These are phyloP conservation scores for Pythium brachiatum DNA, from an alignment of 352 stramenopile genomes.

Conservation along the genomic window DNA sequence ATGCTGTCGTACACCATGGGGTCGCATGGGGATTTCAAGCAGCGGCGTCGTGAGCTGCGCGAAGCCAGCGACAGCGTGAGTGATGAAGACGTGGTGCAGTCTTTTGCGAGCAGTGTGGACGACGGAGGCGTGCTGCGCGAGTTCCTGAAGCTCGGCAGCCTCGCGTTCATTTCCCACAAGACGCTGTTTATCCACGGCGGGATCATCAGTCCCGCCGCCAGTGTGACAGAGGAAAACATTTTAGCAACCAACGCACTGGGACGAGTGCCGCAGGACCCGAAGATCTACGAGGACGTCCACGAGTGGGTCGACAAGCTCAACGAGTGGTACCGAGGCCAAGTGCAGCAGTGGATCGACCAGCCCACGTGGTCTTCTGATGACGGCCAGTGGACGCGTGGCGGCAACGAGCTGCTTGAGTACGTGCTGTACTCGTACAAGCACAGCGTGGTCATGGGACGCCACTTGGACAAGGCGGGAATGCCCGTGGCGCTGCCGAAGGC, in stretches of 20 bases:
- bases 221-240: slow-evolving; percentile 24
- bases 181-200: slow-evolving; percentile 94
- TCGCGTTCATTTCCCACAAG: slow-evolving; percentile 77
- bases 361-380: slow-evolving; percentile 58
- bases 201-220: slow-evolving; percentile 47
- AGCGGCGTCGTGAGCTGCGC: slow-evolving; percentile 76
- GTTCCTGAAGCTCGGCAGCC: slow-evolving; percentile 77
- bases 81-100: slow-evolving; percentile 81
- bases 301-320: slow-evolving; percentile 81
- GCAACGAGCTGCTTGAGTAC: slow-evolving; percentile 70
- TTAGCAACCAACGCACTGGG: slow-evolving; percentile 56
- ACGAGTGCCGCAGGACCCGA: slow-evolving; percentile 57
- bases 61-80: slow-evolving; percentile 25
- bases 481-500: slow-evolving; percentile 40
- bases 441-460: slow-evolving; percentile 75
- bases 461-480: slow-evolving; percentile 78
- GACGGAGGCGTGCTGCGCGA: slow-evolving; percentile 75
- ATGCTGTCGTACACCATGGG: slow-evolving; percentile 92
- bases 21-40: slow-evolving; percentile 88
- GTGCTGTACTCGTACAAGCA: slow-evolving; percentile 51
- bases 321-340: slow-evolving; percentile 67
- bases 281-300: slow-evolving; percentile 28
- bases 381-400: slow-evolving; percentile 54
- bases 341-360: slow-evolving; percentile 76
- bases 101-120: slow-evolving; percentile 71